phyloP scores from a whole-genome alignment of 176 grass and related monocot species.

The Oryza glumipatula region DNA sequence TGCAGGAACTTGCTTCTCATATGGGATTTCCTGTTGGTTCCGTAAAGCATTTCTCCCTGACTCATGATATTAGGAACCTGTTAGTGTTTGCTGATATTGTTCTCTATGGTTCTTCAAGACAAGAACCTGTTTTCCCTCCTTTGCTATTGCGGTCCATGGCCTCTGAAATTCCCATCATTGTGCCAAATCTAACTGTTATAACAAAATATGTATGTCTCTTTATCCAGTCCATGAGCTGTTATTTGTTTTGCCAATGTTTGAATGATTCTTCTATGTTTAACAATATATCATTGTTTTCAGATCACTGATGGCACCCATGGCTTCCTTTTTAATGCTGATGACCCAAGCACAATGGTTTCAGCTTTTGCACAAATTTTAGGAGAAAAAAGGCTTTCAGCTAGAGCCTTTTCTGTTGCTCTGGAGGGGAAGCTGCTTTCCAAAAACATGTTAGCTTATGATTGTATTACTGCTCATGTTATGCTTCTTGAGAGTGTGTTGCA shows the following conservation, averaged over 20 bases:
- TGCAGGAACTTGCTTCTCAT: constrained; percentile 74
- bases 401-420: constrained; percentile 64
- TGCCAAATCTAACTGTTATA: constrained; percentile 84
- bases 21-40: constrained; percentile 77
- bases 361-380: constrained; percentile 68
- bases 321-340: constrained; percentile 72
- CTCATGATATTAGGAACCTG: constrained; percentile 66
- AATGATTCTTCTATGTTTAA: constrained; percentile 15
- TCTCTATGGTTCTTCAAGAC: constrained; percentile 78
- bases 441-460: constrained; percentile 92
- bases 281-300: constrained; percentile 54
- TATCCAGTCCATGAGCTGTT: constrained; percentile 31
- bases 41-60: constrained; percentile 73
- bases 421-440: constrained; percentile 70
- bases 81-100: constrained; percentile 74
- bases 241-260: constrained; percentile 21
- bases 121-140: constrained; percentile 87
- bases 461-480: constrained; percentile 67
- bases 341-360: constrained; percentile 54
- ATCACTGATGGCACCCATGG: constrained; percentile 72
- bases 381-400: constrained; percentile 59
- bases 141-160: constrained; percentile 82
- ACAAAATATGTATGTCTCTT: constrained; percentile 78
- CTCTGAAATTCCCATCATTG: constrained; percentile 79
- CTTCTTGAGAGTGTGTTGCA: constrained; percentile 85